phyloP scores from a whole-genome alignment of 257 asterid species.

The Rhazya stricta region DNA sequence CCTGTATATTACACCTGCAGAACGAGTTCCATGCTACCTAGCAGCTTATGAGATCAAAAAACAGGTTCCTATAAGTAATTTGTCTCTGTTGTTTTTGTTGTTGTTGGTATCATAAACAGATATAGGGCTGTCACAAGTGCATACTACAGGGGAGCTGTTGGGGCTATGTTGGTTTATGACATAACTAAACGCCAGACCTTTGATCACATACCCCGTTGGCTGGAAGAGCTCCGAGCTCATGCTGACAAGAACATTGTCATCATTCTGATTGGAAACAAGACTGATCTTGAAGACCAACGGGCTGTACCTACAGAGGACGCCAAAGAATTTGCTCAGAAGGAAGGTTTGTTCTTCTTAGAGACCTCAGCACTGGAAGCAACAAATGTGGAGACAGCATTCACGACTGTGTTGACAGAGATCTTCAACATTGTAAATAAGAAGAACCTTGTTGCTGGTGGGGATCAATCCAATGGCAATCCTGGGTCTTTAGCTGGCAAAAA shows the following conservation, averaged over 20 bases:
- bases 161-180: slow-evolving; percentile 76
- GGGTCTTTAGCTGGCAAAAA: slow-evolving; percentile 57
- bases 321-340: slow-evolving; percentile 65
- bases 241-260: slow-evolving; percentile 69
- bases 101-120: slow-evolving; percentile 30
- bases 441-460: slow-evolving; percentile 47
- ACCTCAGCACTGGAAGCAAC: slow-evolving; percentile 67
- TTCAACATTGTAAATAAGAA: slow-evolving; percentile 62
- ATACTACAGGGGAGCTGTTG: slow-evolving; percentile 77
- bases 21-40: not conserved
- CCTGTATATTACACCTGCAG: not conserved
- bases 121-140: slow-evolving; percentile 87
- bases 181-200: slow-evolving; percentile 63
- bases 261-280: slow-evolving; percentile 66
- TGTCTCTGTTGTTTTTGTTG: not conserved
- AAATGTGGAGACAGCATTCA: slow-evolving; percentile 65
- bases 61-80: not conserved
- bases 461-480: slow-evolving; percentile 50
- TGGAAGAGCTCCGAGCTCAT: slow-evolving; percentile 44
- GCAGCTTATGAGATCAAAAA: not conserved
- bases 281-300: slow-evolving; percentile 63
- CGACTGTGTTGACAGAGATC: slow-evolving; percentile 59
- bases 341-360: slow-evolving; percentile 66
- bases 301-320: slow-evolving; percentile 73
- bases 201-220: slow-evolving; percentile 84